These are phyloP conservation scores for Phoma sp. DNA, from an alignment of 2,329 filamentous ascomycete genomes.

Conservation along the genomic window DNA sequence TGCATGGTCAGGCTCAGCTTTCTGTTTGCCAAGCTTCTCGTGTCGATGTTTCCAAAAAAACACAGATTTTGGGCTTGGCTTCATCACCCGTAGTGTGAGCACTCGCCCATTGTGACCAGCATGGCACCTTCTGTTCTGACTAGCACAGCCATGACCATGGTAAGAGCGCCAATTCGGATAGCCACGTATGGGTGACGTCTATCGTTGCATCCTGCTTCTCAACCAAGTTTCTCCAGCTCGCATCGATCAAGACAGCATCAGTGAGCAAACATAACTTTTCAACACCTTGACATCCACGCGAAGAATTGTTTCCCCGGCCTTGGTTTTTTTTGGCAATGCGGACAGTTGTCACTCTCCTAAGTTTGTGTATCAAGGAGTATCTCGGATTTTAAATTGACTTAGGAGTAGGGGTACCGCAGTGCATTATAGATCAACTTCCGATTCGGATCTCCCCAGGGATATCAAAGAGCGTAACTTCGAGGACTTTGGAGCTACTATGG, in stretches of 20 bases:
- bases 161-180: background rate
- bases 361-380: background rate
- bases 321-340: constrained; percentile 27
- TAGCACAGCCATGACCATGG: background rate
- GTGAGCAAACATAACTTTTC: constrained; percentile 34
- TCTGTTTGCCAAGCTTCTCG: too few relatives aligned
- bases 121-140: background rate
- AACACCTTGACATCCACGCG: constrained; percentile 34
- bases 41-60: too few relatives aligned
- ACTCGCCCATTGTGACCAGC: background rate
- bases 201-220: background rate
- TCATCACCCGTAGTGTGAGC: background rate
- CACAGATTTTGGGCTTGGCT: background rate
- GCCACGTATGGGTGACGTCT: background rate
- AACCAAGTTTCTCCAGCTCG: background rate
- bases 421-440: background rate
- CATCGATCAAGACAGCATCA: constrained; percentile 11
- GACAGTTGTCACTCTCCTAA: background rate
- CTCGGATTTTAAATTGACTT: background rate
- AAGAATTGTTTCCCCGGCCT: constrained; percentile 43
- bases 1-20: too few relatives aligned
- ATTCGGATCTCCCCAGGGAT: background rate
- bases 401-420: background rate
- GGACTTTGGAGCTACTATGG: constrained; percentile 22
- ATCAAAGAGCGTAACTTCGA: constrained; percentile 12